Evolutionary conservation across 345 rosid genomes (phyloP).

Genomic region (Dipteronia dyeriana): DNA sequence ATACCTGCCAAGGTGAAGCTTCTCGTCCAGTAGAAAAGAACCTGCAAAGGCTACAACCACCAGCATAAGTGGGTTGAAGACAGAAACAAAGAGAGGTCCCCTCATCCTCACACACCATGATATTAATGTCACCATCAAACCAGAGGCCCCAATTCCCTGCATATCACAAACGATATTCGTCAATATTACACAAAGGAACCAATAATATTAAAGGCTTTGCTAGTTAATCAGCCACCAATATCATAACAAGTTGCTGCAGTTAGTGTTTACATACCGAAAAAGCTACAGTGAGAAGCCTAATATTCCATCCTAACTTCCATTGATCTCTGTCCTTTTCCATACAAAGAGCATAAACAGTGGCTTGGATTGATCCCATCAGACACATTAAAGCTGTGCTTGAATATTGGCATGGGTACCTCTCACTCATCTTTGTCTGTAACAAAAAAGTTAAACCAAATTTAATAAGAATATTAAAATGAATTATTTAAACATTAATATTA

Average conservation of each 20-base stretch:
- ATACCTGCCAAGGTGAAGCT: constrained; percentile 48
- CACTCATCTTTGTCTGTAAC: constrained; percentile 44
- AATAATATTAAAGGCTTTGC: neutral
- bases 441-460: neutral
- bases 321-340: constrained; percentile 45
- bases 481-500: neutral
- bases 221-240: too few relatives aligned
- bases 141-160: constrained; percentile 43
- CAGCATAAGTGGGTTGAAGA: constrained; percentile 40
- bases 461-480: neutral
- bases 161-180: neutral
- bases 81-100: constrained; percentile 43
- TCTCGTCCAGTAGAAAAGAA: constrained; percentile 34
- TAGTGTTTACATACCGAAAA: constrained; percentile 32
- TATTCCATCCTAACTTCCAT: constrained; percentile 65
- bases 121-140: constrained; percentile 29
- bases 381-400: constrained; percentile 50
- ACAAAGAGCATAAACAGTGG: constrained; percentile 36
- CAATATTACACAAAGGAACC: too few relatives aligned
- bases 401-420: constrained; percentile 46
- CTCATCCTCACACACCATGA: constrained; percentile 32
- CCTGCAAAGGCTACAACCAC: constrained; percentile 37
- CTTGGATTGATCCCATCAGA: constrained; percentile 47
- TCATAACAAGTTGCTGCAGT: neutral
- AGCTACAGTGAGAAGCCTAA: constrained; percentile 45